phyloP scores from a whole-genome alignment of 2,329 filamentous ascomycete genomes.

The Huntiella decipiens region DNA sequence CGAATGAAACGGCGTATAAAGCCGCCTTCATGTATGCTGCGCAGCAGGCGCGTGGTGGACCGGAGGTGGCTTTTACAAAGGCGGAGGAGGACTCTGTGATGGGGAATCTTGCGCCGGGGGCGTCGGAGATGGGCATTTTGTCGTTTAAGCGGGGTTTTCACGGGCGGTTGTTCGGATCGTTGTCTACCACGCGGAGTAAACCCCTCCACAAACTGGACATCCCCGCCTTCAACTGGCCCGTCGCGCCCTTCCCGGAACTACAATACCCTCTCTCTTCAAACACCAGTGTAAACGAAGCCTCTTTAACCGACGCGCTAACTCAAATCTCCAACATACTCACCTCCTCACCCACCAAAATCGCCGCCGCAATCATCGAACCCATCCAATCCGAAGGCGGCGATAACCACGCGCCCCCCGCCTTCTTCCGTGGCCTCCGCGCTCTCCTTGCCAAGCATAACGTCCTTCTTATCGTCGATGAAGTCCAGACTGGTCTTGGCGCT shows the following conservation, averaged over 20 bases:
- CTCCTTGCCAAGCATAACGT: conserved; percentile 52
- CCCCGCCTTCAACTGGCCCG: conserved; percentile 74
- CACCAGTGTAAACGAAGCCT: conserved; percentile 46
- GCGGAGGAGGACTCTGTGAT: conserved; percentile 51
- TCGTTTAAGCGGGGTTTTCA: conserved; percentile 67
- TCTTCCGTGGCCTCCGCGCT: conserved; percentile 57
- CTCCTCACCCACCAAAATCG: conserved; percentile 47
- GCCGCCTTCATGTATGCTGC: conserved; percentile 69
- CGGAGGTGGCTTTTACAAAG: conserved; percentile 48
- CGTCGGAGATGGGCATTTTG: conserved; percentile 56
- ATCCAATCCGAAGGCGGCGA: conserved; percentile 72
- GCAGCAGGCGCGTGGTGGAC: conserved; percentile 51
- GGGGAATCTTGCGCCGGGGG: conserved; percentile 53
- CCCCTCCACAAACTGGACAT: conserved; percentile 76
- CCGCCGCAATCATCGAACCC: conserved; percentile 58
- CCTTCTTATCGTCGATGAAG: conserved; percentile 66
- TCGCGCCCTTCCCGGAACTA: conserved; percentile 58
- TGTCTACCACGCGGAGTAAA: conserved; percentile 66
- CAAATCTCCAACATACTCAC: conserved; percentile 55
- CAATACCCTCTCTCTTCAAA: conserved; percentile 61
- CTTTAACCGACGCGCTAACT: conserved; percentile 53
- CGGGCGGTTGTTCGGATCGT: conserved; percentile 58
- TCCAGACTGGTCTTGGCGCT: conserved; percentile 70
- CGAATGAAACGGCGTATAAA: conserved; percentile 74
- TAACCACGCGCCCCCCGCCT: conserved; percentile 61